These are phyloP conservation scores for Colletotrichum graminicola DNA, from an alignment of 2,329 filamentous ascomycete genomes.

Conservation along the genomic window DNA sequence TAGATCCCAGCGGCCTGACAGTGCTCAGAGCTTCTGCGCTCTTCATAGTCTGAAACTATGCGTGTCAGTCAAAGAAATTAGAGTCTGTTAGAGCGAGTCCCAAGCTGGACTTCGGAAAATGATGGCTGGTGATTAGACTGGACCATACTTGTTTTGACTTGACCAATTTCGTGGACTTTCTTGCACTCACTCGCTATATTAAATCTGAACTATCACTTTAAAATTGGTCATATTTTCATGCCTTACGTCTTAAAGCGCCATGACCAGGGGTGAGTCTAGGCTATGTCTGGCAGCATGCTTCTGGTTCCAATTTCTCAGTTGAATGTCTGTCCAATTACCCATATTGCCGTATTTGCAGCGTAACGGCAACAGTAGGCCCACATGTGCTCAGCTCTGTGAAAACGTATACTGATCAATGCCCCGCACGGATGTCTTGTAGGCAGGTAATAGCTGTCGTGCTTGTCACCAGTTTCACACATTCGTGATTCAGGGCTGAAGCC, in stretches of 20 bases:
- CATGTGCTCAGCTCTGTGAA: not conserved
- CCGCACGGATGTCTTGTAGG: not conserved
- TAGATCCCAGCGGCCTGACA: too few species aligned
- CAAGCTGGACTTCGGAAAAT: not conserved
- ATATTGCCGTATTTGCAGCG: not conserved
- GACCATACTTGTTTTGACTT: not conserved
- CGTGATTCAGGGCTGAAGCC: not conserved
- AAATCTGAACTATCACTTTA: not conserved
- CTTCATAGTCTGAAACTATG: not conserved
- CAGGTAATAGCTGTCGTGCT: not conserved
- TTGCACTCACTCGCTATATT: not conserved
- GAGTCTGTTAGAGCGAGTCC: not conserved
- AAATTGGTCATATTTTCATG: too few species aligned
- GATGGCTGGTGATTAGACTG: not conserved
- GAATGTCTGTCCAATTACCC: not conserved
- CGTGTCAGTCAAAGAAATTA: too few species aligned
- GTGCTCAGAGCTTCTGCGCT: too few species aligned
- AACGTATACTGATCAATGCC: not conserved
- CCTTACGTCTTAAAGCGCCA: not conserved
- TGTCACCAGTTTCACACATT: not conserved
- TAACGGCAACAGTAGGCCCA: not conserved
- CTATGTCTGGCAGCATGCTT: not conserved
- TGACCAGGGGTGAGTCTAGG: not conserved
- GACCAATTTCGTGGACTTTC: rapidly evolving
- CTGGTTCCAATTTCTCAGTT: too few species aligned